These are phyloP conservation scores for Adiantum capillusveneris DNA, from an alignment of 75 land plant genomes.

Conservation along the genomic window DNA sequence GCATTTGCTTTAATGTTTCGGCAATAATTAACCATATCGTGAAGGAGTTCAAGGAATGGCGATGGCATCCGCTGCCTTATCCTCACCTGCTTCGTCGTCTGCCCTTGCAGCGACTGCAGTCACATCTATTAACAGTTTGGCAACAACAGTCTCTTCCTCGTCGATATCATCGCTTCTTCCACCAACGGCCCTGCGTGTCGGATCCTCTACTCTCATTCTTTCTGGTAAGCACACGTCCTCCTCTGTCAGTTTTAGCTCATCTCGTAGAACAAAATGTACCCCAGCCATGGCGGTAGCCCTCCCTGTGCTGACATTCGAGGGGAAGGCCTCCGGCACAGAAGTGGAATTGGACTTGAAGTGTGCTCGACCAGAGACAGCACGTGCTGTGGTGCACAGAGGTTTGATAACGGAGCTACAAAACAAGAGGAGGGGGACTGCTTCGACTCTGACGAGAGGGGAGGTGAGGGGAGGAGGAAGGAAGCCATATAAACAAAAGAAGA, in stretches of 20 bases:
- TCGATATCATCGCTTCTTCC: no score
- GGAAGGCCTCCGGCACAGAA: slow-evolving; percentile 44
- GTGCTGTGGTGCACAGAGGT: slow-evolving; percentile 84
- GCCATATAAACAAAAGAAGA: slow-evolving; percentile 87
- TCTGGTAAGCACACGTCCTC: not conserved
- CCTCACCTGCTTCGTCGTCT: no score
- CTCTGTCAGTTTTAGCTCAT: slow-evolving; percentile 1
- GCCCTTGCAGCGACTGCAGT: no score
- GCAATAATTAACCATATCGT: no score
- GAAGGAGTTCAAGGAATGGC: no score
- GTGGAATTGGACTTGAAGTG: slow-evolving; percentile 48
- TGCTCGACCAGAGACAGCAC: slow-evolving; percentile 76
- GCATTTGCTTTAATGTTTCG: no score
- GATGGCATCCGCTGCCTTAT: no score
- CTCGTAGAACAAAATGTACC: not conserved
- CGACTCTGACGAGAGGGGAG: slow-evolving; percentile 78
- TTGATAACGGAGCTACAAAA: slow-evolving; percentile 72
- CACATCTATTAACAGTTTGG: no score
- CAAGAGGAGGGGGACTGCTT: slow-evolving; percentile 81
- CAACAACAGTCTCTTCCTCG: no score
- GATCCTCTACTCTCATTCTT: not conserved
- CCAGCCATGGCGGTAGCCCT: slow-evolving; percentile 36
- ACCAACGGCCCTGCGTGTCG: no score
- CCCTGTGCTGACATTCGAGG: slow-evolving; percentile 69
- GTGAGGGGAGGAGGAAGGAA: slow-evolving; percentile 90